A percentile compares a stretch with the other conserved stretches of the same genome.
Evolutionary conservation across 2,329 filamentous ascomycete genomes (phyloP).

Genomic region (Sclerotinia nivalis): DNA sequence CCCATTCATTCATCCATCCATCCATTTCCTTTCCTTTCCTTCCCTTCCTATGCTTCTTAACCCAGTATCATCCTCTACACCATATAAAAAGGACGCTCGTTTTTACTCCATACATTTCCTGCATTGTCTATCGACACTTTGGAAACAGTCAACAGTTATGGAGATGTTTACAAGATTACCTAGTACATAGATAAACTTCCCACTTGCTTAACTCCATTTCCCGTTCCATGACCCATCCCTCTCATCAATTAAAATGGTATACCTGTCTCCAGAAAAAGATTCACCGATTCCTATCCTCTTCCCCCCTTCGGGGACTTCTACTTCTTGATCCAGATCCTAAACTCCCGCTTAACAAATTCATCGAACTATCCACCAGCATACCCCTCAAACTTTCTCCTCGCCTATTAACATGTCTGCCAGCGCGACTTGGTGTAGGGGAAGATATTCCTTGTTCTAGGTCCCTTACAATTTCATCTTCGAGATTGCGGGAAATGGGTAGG

Average conservation of each 20-base stretch:
- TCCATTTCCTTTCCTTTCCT: constrained; percentile 8
- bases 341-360: constrained; percentile 33
- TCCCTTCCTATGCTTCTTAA: not conserved
- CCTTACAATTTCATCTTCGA: constrained; percentile 27
- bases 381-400: constrained; percentile 17
- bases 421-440: constrained; percentile 27
- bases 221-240: not conserved
- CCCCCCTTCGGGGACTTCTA: constrained; percentile 31
- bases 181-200: constrained; percentile 21
- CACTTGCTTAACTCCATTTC: not conserved
- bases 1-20: not conserved
- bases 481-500: constrained; percentile 30
- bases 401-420: constrained; percentile 1
- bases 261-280: not conserved
- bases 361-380: constrained; percentile 28
- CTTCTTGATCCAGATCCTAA: constrained; percentile 33
- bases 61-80: constrained; percentile 29
- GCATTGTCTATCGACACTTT: not conserved
- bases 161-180: constrained; percentile 21
- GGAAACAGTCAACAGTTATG: not conserved
- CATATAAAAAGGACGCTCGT: constrained; percentile 25
- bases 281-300: constrained; percentile 36
- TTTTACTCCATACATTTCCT: constrained; percentile 9
- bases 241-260: not conserved
- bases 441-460: constrained; percentile 37